A percentile compares a stretch with the other conserved stretches of the same genome.
Evolutionary conservation across 768 basidiomycete genomes (phyloP).

Genomic region (Mycena galericulata): DNA sequence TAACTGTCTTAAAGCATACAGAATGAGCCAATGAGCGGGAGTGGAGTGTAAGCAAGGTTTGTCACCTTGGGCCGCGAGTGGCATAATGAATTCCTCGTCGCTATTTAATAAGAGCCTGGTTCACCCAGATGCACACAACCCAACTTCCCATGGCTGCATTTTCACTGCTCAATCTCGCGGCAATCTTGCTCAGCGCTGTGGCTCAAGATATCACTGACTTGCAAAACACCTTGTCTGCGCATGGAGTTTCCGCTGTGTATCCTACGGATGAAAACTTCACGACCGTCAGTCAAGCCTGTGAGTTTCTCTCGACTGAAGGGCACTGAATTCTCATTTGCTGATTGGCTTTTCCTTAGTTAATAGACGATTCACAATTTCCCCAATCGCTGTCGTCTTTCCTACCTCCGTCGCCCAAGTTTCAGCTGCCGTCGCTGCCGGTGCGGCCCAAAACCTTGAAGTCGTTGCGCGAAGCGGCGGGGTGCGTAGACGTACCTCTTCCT

Average conservation of each 20-base stretch:
- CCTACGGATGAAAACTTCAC: constrained; percentile 18
- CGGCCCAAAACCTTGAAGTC: constrained; percentile 48
- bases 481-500: constrained; percentile 25
- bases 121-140: constrained; percentile 20
- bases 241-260: constrained; percentile 24
- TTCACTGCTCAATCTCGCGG: constrained; percentile 18
- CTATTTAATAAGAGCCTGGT: constrained; percentile 16
- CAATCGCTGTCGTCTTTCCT: constrained; percentile 53
- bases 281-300: constrained; percentile 24
- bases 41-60: constrained; percentile 25
- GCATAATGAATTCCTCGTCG: constrained; percentile 23
- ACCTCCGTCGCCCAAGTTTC: constrained; percentile 49
- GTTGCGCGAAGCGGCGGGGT: constrained; percentile 61
- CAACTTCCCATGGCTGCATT: constrained; percentile 24
- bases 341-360: constrained; percentile 48
- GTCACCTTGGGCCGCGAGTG: constrained; percentile 25
- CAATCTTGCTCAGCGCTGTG: constrained; percentile 15
- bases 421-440: constrained; percentile 50
- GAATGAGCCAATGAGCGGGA: constrained; percentile 23
- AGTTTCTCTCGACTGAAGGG: constrained; percentile 16
- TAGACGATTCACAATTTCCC: constrained; percentile 52
- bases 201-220: constrained; percentile 20
- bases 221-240: constrained; percentile 23
- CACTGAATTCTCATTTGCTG: constrained; percentile 7
- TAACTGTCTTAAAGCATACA: constrained; percentile 18